These are phyloP conservation scores for Fusarium sp. DNA, from an alignment of 2,329 filamentous ascomycete species.

Conservation along the genomic window DNA sequence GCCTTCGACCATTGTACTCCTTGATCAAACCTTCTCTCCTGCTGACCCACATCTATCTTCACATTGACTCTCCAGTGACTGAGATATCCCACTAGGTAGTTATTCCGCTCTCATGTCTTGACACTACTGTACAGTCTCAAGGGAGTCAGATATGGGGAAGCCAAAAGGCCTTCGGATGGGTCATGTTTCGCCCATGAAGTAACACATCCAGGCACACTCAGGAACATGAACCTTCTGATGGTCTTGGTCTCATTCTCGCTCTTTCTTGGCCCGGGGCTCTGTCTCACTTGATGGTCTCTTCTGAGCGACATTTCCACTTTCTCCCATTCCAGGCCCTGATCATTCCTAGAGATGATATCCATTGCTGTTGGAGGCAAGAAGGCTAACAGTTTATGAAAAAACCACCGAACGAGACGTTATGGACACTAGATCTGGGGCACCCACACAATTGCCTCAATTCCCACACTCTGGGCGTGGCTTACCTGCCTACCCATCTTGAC, in stretches of 20 bases:
- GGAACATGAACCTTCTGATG: conserved; percentile 34
- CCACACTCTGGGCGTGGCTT: conserved; percentile 5
- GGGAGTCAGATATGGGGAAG: conserved; percentile 33
- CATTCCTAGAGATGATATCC: conserved; percentile 42
- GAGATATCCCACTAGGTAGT: not conserved
- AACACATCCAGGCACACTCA: conserved; percentile 36
- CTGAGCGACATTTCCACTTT: conserved; percentile 42
- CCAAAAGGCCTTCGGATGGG: conserved; percentile 24
- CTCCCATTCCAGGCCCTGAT: conserved; percentile 42
- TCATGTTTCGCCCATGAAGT: conserved; percentile 26
- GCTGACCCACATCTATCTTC: conserved; percentile 43
- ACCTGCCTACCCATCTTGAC: not conserved
- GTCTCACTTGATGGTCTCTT: conserved; percentile 40
- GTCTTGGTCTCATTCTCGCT: conserved; percentile 20
- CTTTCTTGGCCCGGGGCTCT: conserved; percentile 23
- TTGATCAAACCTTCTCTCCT: conserved; percentile 10
- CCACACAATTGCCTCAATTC: conserved; percentile 18
- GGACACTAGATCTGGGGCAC: conserved; percentile 16
- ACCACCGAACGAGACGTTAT: not conserved
- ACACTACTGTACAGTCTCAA: conserved; percentile 10
- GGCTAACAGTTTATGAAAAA: conserved; percentile 12
- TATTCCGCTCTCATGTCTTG: conserved; percentile 8
- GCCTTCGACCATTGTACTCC: not conserved
- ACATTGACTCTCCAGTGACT: conserved; percentile 16
- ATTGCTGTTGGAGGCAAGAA: conserved; percentile 44